Evolutionary conservation across 257 asterid genomes (phyloP).

Genomic region (Nicotiana attenuata): DNA sequence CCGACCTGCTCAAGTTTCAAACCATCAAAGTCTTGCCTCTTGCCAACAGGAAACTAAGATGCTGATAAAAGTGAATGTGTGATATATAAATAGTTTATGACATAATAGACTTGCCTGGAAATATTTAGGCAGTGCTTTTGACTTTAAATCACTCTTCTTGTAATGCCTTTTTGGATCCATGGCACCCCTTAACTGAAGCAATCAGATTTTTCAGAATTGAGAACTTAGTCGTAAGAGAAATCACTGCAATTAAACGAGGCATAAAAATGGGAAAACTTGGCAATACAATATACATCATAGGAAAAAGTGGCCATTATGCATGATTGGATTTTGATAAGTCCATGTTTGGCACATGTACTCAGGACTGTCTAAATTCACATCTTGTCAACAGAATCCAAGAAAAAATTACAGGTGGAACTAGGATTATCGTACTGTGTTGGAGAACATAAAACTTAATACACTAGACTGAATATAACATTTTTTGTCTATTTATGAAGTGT

Average conservation of each 20-base stretch:
- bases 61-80: not conserved
- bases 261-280: not conserved
- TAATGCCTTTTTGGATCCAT: constrained; percentile 81
- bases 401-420: not conserved
- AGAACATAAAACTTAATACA: not conserved
- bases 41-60: not conserved
- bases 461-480: not conserved
- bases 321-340: not conserved
- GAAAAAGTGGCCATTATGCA: not conserved
- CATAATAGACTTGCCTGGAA: constrained; percentile 59
- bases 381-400: not conserved
- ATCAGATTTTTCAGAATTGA: constrained; percentile 7
- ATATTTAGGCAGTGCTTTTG: constrained; percentile 76
- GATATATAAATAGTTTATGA: not conserved
- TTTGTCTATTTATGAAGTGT: not conserved
- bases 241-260: not conserved
- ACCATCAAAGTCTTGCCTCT: not conserved
- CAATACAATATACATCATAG: not conserved
- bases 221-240: not conserved
- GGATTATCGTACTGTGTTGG: not conserved
- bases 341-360: not conserved
- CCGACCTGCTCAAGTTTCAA: constrained; percentile 59
- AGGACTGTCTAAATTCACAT: not conserved
- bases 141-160: constrained; percentile 69
- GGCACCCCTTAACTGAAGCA: constrained; percentile 61